phyloP scores from a whole-genome alignment of 78 protist genomes.

The Planoprotostelium fungivorum region DNA sequence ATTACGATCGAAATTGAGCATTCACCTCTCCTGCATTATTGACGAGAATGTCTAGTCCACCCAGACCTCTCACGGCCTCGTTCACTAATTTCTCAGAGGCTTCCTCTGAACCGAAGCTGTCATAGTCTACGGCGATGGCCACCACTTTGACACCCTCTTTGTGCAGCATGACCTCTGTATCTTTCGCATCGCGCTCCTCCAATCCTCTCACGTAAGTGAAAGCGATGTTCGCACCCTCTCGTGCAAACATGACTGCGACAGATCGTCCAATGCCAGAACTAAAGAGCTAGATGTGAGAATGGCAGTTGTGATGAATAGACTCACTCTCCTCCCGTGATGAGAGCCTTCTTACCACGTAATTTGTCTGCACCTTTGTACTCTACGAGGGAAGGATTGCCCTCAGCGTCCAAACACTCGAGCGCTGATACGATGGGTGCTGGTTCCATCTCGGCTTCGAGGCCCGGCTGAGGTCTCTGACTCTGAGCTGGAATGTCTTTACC shows the following conservation, averaged over 20 bases:
- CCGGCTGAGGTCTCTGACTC: not conserved
- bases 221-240: not conserved
- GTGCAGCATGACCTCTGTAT: not conserved
- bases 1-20: not conserved
- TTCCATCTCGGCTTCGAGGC: not conserved
- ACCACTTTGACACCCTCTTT: not conserved
- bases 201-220: not conserved
- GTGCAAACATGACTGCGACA: not conserved
- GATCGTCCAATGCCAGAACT: not conserved
- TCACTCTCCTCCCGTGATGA: not conserved
- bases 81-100: not conserved
- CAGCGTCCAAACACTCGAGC: not conserved
- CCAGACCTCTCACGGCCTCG: not conserved
- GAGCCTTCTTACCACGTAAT: not conserved
- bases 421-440: not conserved
- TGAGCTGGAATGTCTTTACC: not conserved
- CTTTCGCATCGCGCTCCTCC: not conserved
- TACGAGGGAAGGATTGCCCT: not conserved
- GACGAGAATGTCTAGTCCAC: not conserved
- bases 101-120: not conserved
- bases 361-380: not conserved
- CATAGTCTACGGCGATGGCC: not conserved
- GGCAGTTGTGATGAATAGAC: not conserved
- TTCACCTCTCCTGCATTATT: not conserved
- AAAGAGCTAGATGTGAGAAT: not conserved